Evolutionary conservation across 441 rosid species (phyloP).

Genomic region (Iberis amara): DNA sequence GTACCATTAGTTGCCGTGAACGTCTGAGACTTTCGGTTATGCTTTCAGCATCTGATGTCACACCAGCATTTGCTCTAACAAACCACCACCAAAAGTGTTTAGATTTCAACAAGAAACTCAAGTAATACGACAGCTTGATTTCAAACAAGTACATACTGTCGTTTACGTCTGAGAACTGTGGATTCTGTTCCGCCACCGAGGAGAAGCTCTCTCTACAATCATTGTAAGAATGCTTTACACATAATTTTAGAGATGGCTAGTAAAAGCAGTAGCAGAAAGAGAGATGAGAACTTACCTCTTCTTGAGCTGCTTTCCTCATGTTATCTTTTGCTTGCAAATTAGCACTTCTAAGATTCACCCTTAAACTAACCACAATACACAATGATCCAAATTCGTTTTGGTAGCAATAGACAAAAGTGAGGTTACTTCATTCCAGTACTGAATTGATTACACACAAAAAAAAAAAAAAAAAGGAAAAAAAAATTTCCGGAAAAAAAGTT

Average conservation of each 20-base stretch:
- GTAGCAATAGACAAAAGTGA: not conserved
- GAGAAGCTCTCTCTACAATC: constrained; percentile 79
- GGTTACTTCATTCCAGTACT: too few species aligned
- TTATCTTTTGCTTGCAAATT: constrained; percentile 87
- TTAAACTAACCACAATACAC: constrained; percentile 44
- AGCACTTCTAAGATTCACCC: constrained; percentile 67
- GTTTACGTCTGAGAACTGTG: constrained; percentile 75
- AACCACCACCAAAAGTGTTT: constrained; percentile 16
- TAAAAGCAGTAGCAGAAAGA: not conserved
- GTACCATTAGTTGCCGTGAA: constrained; percentile 87
- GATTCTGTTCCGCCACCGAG: constrained; percentile 95
- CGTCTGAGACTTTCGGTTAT: constrained; percentile 94
- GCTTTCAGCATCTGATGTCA: constrained; percentile 93
- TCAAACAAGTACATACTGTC: constrained; percentile 55
- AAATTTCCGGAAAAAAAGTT: too few species aligned
- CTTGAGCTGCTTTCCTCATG: constrained; percentile 76
- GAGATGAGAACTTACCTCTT: constrained; percentile 47
- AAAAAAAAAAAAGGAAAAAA: too few species aligned
- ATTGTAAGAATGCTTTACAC: constrained; percentile 19
- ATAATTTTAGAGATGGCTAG: not conserved
- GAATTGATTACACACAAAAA: too few species aligned
- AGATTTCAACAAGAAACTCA: constrained; percentile 3
- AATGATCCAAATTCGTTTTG: not conserved
- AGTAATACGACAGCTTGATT: not conserved
- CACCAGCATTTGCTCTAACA: constrained; percentile 81